A percentile compares a stretch with the other conserved stretches of the same genome.
phyloP scores from a whole-genome alignment of 495 filamentous ascomycete genomes.

The Aspergillus panamensis region DNA sequence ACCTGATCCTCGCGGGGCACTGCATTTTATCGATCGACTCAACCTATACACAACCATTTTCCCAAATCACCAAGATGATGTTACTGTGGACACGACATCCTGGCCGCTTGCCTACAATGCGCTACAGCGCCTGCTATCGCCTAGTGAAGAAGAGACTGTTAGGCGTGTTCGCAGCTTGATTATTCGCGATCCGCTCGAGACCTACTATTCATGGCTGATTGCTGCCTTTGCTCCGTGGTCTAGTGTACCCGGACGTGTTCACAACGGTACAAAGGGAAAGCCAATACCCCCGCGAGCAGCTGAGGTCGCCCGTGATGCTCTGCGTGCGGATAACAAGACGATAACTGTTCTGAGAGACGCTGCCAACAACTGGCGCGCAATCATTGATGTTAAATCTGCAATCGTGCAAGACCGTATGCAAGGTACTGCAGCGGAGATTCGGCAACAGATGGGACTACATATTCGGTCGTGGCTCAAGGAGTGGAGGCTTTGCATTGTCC shows the following conservation, averaged over 20 bases:
- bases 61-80: conserved; percentile 44
- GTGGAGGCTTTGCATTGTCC: conserved; percentile 74
- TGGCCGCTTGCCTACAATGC: conserved; percentile 42
- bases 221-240: conserved; percentile 75
- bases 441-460: conserved; percentile 64
- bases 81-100: conserved; percentile 42
- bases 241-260: conserved; percentile 45
- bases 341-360: conserved; percentile 61
- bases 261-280: conserved; percentile 41
- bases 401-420: conserved; percentile 24
- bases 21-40: conserved; percentile 71
- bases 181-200: conserved; percentile 54
- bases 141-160: conserved; percentile 13
- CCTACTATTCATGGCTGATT: conserved; percentile 72
- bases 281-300: conserved; percentile 50
- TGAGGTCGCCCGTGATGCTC: conserved; percentile 66
- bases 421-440: conserved; percentile 37
- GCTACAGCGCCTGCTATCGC: conserved; percentile 30
- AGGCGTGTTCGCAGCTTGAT: conserved; percentile 46
- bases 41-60: conserved; percentile 80
- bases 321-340: conserved; percentile 73
- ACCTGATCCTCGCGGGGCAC: conserved; percentile 61
- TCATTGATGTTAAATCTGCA: conserved; percentile 56
- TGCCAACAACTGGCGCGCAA: conserved; percentile 53
- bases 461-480: conserved; percentile 73